Evolutionary conservation across 352 stramenopile genomes (phyloP).

Genomic region (Globisporangium paroecandrum): DNA sequence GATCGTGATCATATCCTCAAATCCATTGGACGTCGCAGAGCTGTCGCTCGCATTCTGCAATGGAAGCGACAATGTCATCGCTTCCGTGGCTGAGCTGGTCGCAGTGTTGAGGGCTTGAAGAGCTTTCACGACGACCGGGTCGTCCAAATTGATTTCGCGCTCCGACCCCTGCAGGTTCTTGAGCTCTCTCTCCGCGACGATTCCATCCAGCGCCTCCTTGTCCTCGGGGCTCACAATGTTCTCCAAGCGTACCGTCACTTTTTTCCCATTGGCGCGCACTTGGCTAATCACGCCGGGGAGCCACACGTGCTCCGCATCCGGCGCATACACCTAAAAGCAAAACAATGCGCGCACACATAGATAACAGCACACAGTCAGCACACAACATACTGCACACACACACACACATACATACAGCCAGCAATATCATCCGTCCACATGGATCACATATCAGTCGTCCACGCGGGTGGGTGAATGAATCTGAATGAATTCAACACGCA

Average conservation of each 20-base stretch:
- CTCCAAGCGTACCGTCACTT: constrained; percentile 64
- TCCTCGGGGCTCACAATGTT: constrained; percentile 54
- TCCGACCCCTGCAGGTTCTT: constrained; percentile 51
- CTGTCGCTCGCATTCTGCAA: constrained; percentile 66
- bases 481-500: constrained; percentile 16
- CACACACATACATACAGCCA: neutral
- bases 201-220: constrained; percentile 28
- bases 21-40: constrained; percentile 38
- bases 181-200: constrained; percentile 53
- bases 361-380: neutral
- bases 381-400: neutral
- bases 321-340: constrained; percentile 60
- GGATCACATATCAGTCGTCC: neutral
- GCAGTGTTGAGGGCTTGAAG: constrained; percentile 64
- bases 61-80: constrained; percentile 37
- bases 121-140: constrained; percentile 49
- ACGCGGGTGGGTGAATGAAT: neutral
- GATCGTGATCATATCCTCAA: constrained; percentile 88
- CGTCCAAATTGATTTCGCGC: constrained; percentile 49
- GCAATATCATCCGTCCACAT: neutral
- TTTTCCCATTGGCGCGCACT: constrained; percentile 33
- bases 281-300: constrained; percentile 70
- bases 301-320: constrained; percentile 77
- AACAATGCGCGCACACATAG: neutral
- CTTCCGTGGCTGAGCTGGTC: constrained; percentile 18